phyloP scores from a whole-genome alignment of 768 basidiomycete genomes.

The Boletus rex-veris region DNA sequence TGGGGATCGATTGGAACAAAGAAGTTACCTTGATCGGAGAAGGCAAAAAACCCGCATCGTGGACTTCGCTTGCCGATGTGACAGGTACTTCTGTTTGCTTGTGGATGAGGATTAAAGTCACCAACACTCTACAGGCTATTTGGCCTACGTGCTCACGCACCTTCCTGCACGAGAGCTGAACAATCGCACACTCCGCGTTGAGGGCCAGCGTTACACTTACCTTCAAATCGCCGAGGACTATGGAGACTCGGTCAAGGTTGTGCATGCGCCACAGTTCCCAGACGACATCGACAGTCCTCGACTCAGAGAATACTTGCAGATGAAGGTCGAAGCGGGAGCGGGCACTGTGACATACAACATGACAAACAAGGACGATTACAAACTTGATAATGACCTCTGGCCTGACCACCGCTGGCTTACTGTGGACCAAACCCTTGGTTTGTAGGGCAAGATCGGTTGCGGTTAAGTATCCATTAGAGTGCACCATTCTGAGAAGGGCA shows the following conservation, averaged over 20 bases:
- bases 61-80: constrained; percentile 24
- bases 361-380: constrained; percentile 12
- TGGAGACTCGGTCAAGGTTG: constrained; percentile 2
- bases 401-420: constrained; percentile 25
- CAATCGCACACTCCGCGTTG: constrained; percentile 14
- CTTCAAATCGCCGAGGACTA: constrained; percentile 11
- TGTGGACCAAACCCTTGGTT: constrained; percentile 14
- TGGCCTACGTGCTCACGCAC: constrained; percentile 22
- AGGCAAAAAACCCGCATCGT: constrained; percentile 21
- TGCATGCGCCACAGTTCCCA: constrained; percentile 2
- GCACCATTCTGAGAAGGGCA: background rate
- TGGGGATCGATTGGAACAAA: constrained; percentile 14
- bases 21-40: constrained; percentile 18
- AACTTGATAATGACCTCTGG: constrained; percentile 27
- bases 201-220: constrained; percentile 13
- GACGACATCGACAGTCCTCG: constrained; percentile 7
- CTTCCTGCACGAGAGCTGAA: constrained; percentile 7
- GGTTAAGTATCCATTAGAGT: background rate
- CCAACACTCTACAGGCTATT: constrained; percentile 9
- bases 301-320: constrained; percentile 12
- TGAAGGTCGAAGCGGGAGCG: constrained; percentile 9
- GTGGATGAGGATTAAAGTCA: background rate
- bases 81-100: constrained; percentile 6
- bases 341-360: constrained; percentile 7
- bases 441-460: constrained; percentile 4